Conservation (phyloP, 768 basidiomycete species). For the Boletus reticuloceps region DNA sequence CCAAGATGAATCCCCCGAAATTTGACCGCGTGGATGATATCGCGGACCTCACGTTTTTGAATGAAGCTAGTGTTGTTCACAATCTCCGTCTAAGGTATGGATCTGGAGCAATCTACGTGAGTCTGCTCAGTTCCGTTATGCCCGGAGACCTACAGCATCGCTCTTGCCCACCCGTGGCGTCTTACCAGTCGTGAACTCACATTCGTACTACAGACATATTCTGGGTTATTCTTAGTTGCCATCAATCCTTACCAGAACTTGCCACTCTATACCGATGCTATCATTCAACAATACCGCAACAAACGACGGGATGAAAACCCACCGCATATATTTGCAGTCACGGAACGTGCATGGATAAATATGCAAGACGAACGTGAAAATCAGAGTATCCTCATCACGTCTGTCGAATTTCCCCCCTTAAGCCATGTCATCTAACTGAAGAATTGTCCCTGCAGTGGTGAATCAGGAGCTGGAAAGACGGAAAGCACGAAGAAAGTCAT, state of each 20-base stretch:
- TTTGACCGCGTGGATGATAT: slow-evolving; percentile 98
- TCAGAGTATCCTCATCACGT: slow-evolving; percentile 98
- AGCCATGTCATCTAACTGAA: slow-evolving; percentile 9
- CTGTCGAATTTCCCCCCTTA: slow-evolving; percentile 33
- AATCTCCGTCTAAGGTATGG: slow-evolving; percentile 91
- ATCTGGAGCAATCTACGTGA: slow-evolving; percentile 87
- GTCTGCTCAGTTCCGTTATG: slow-evolving; percentile 29
- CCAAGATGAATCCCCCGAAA: slow-evolving; percentile 98
- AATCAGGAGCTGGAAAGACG: slow-evolving; percentile 99
- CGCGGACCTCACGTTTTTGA: slow-evolving; percentile 95
- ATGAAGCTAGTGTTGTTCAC: slow-evolving; percentile 99
- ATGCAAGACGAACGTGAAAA: slow-evolving; percentile 98
- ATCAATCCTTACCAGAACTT: slow-evolving; percentile 95
- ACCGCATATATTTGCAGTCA: slow-evolving; percentile 96
- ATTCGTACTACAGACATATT: slow-evolving; percentile 68
- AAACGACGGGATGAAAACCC: slow-evolving; percentile 89
- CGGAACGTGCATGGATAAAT: slow-evolving; percentile 96
- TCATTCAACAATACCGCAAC: slow-evolving; percentile 87
- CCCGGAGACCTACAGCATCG: slow-evolving; percentile 2
- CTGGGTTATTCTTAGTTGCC: slow-evolving; percentile 95
- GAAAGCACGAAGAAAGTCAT: slow-evolving; percentile 99
- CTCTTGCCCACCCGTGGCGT: no score
- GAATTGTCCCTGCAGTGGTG: slow-evolving; percentile 58
- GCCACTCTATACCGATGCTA: slow-evolving; percentile 86
- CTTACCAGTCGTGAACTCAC: slow-evolving; percentile 14